These are phyloP conservation scores for Fonsecaea multimorphosa DNA, from an alignment of 2,329 filamentous ascomycete genomes.

Conservation along the genomic window DNA sequence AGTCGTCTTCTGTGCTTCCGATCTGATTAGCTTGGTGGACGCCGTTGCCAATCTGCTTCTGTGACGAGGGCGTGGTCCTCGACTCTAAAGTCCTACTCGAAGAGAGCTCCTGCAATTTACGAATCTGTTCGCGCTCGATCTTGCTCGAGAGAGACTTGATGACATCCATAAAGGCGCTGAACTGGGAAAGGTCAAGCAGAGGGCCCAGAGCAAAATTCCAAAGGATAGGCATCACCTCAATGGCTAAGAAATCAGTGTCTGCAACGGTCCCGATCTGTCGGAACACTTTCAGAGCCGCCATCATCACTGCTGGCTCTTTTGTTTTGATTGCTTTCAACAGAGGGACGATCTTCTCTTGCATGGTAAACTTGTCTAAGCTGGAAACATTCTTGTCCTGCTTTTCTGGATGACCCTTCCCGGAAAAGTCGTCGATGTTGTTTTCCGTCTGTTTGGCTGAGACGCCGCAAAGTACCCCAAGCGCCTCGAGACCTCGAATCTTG, in stretches of 20 bases:
- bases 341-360: constrained; percentile 96
- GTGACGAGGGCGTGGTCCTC: constrained; percentile 41
- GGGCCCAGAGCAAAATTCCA: constrained; percentile 94
- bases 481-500: constrained; percentile 89
- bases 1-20: constrained; percentile 70
- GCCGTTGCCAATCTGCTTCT: constrained; percentile 40
- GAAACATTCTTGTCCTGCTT: constrained; percentile 66
- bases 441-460: constrained; percentile 71
- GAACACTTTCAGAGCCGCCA: constrained; percentile 85
- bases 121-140: constrained; percentile 86
- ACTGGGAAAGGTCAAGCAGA: constrained; percentile 83
- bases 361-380: constrained; percentile 94
- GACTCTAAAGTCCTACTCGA: constrained; percentile 56
- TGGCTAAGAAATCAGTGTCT: constrained; percentile 88
- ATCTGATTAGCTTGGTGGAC: constrained; percentile 53
- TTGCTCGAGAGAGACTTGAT: constrained; percentile 79
- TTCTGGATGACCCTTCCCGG: constrained; percentile 63
- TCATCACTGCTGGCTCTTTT: constrained; percentile 96
- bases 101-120: constrained; percentile 84
- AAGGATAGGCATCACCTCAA: constrained; percentile 85
- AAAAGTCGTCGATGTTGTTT: constrained; percentile 75
- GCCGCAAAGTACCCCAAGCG: constrained; percentile 87
- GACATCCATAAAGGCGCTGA: constrained; percentile 85
- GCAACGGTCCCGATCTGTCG: constrained; percentile 80
- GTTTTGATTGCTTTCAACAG: constrained; percentile 93